Percentiles rank a stretch among this genome's conserved stretches.
Evolutionary conservation across 495 filamentous ascomycete genomes (phyloP).

Genomic region (Trichocladium uniseriatum): DNA sequence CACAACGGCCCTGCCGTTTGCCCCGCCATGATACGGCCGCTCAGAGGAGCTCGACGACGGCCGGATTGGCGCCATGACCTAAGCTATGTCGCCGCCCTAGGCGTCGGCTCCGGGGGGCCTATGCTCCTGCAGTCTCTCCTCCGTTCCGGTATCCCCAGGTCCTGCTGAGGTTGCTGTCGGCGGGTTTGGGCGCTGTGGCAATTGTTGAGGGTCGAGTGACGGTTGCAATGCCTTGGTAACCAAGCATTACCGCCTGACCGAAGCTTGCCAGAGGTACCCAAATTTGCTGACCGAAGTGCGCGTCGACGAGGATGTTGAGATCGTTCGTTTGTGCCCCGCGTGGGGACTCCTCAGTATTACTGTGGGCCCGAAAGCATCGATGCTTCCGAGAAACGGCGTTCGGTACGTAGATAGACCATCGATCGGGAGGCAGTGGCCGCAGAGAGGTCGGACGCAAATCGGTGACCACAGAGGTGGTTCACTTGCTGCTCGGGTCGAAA

Average conservation of each 20-base stretch:
- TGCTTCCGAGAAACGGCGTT: not conserved
- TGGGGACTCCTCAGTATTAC: not conserved
- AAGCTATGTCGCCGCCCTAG: not conserved
- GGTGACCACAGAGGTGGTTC: not conserved
- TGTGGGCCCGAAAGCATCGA: constrained; percentile 1
- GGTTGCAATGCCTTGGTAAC: not conserved
- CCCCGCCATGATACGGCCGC: constrained; percentile 22
- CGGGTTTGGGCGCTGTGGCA: not conserved
- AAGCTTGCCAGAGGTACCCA: not conserved
- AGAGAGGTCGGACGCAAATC: not conserved
- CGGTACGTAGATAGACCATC: not conserved
- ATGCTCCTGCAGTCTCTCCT: not conserved
- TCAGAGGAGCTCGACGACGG: constrained; percentile 13
- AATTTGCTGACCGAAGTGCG: not conserved
- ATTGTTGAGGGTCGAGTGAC: not conserved
- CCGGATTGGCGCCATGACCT: constrained; percentile 4
- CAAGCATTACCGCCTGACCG: not conserved
- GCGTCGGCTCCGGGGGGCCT: not conserved
- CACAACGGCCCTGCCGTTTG: constrained; percentile 21
- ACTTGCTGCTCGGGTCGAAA: not conserved
- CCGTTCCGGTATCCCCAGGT: not conserved
- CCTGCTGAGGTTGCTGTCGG: not conserved
- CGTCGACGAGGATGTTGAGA: not conserved
- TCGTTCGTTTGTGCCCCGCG: constrained; percentile 3
- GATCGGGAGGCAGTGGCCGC: not conserved